Evolutionary conservation across 768 basidiomycete species (phyloP), one percentile per base, ranked within the genome.

Genomic region (Dentipellis sp.): DNA sequence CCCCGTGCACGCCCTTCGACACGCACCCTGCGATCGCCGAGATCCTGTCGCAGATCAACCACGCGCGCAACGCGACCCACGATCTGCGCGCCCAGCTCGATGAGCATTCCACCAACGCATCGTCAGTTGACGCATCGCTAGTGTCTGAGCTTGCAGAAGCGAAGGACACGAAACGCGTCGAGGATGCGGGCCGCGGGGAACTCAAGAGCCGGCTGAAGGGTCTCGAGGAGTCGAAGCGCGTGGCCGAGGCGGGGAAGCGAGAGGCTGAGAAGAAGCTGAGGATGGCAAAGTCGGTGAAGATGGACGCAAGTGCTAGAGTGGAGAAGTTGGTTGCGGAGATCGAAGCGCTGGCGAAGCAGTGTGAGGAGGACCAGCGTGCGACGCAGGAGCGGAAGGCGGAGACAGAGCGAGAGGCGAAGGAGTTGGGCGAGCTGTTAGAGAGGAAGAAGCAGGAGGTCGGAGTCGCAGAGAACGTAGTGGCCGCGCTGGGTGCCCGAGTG

Each of bases 181-280:
- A 98, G 67, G 95, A 99, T 63, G 74, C 75, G 3, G 78, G 80
- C 21, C 81, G 90, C 52, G 70, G 78, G 21, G 94, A 97, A 65
- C 72, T 90, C 55, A 94, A 92, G 69, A 69, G 78, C n/a, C 84
- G 86, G 50, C 89, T 88, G 50, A 95, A 94, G 71, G 68, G 75
- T 2, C 74, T 97, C 2, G 95, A 99, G 62, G 95, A 99, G 67
- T 74, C 82, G 54, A 89, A 86, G 69, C 84, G 95, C 35, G 74
- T 74, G 29, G 91, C 93, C 10, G 97, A 99, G 70, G 75, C 80
- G 52, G 70, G 75, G 52, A 88, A 83, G 66, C 79, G 83, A 47
- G 94, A 97, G 49, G 91, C 87, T 4, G 95, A 98, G 71, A 93
- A 90, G 74, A 84, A 84, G 62, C 76, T 94, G 57, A 88, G 84